phyloP scores from a whole-genome alignment of 371 early-diverging fungal genomes.

The Smittium mucronatum region DNA sequence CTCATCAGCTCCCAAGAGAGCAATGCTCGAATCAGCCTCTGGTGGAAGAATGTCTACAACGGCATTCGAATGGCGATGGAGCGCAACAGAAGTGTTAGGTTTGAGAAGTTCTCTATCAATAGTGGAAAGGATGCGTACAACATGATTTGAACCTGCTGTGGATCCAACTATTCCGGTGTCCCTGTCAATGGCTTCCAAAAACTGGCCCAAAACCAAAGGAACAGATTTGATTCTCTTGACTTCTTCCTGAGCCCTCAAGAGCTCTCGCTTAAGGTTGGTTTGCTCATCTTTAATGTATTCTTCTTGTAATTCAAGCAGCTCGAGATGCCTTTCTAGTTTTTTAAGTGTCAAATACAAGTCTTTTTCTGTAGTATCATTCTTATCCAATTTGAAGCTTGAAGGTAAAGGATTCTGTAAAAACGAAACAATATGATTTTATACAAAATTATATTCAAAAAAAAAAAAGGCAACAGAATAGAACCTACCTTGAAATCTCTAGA shows the following conservation, averaged over 20 bases:
- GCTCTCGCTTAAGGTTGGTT: slow-evolving; percentile 92
- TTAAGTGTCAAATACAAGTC: slow-evolving; percentile 89
- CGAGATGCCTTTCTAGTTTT: slow-evolving; percentile 88
- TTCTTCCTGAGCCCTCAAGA: slow-evolving; percentile 92
- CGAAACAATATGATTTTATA: neutral
- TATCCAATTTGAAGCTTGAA: neutral
- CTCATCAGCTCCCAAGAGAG: slow-evolving; percentile 90
- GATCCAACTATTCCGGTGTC: slow-evolving; percentile 96
- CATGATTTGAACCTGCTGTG: slow-evolving; percentile 91
- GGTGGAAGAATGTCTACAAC: slow-evolving; percentile 94
- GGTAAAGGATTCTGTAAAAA: neutral
- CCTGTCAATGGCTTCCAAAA: slow-evolving; percentile 97
- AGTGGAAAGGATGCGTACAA: slow-evolving; percentile 95
- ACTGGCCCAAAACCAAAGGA: slow-evolving; percentile 98
- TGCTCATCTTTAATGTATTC: slow-evolving; percentile 99
- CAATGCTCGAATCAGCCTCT: slow-evolving; percentile 94
- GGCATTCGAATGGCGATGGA: slow-evolving; percentile 98
- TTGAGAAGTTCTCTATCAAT: slow-evolving; percentile 97
- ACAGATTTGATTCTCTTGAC: slow-evolving; percentile 98
- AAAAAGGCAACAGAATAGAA: too few relatives aligned
- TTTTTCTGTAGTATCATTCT: slow-evolving; percentile 32
- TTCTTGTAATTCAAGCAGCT: slow-evolving; percentile 94
- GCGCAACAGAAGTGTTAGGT: slow-evolving; percentile 93
- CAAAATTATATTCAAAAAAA: slow-evolving; percentile 1
- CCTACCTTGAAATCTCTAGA: too few relatives aligned